Evolutionary conservation across 441 rosid species (phyloP).

Genomic region (Erodium texanum): DNA sequence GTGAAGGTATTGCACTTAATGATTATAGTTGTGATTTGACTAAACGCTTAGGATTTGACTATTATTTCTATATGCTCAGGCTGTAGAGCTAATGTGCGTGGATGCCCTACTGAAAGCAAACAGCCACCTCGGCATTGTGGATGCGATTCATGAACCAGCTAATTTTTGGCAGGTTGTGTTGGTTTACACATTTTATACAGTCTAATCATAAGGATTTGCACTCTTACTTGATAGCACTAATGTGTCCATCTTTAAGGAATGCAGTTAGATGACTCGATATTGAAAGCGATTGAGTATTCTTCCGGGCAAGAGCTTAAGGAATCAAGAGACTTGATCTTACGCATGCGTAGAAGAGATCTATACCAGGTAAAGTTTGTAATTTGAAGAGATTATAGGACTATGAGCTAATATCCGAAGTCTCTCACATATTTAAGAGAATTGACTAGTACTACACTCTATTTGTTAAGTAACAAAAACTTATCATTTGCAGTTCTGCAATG

Average conservation of each 20-base stretch:
- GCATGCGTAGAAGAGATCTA: constrained; percentile 69
- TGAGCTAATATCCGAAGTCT: not conserved
- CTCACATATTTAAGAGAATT: constrained; percentile 3
- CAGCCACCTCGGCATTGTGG: constrained; percentile 44
- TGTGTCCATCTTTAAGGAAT: constrained; percentile 12
- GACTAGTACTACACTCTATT: not conserved
- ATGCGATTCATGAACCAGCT: constrained; percentile 56
- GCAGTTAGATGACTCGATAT: constrained; percentile 81
- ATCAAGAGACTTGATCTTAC: constrained; percentile 64
- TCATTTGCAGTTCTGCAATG: constrained; percentile 80
- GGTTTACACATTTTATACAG: constrained; percentile 9
- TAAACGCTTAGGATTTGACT: constrained; percentile 9
- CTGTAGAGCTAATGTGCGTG: constrained; percentile 77
- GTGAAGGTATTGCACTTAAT: constrained; percentile 51
- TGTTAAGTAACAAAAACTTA: not conserved
- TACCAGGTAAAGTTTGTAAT: constrained; percentile 47
- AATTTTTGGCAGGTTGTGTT: constrained; percentile 71
- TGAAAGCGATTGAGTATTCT: constrained; percentile 74
- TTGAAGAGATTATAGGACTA: not conserved
- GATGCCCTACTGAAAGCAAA: constrained; percentile 84
- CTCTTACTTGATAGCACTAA: constrained; percentile 11
- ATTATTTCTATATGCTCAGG: constrained; percentile 39
- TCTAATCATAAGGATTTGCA: not conserved
- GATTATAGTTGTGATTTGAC: not conserved
- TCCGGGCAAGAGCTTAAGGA: constrained; percentile 56